Percentiles rank a stretch among this genome's conserved stretches.
phyloP scores from a whole-genome alignment of 192 early-diverging fungal genomes.

The Coemansia sp. region DNA sequence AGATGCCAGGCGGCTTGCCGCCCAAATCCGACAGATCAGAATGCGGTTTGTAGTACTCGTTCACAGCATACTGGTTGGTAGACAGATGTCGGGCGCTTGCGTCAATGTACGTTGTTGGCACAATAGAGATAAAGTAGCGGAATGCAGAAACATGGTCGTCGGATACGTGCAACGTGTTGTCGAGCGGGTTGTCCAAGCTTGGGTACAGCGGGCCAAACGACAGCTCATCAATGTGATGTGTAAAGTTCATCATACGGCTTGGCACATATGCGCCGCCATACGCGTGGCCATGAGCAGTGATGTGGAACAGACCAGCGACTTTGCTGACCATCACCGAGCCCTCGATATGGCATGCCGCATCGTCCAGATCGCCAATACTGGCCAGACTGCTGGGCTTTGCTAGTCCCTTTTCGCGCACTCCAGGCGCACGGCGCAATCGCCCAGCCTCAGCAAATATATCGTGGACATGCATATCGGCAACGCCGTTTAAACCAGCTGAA shows the following conservation, averaged over 20 bases:
- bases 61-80: constrained; percentile 96
- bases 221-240: constrained; percentile 87
- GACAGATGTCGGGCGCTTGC: constrained; percentile 54
- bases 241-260: constrained; percentile 81
- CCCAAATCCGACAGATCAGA: constrained; percentile 4
- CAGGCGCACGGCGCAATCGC: neutral
- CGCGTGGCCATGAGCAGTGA: constrained; percentile 88
- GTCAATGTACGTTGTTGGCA: constrained; percentile 79
- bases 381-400: neutral
- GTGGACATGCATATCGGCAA: constrained; percentile 23
- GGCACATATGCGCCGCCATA: constrained; percentile 67
- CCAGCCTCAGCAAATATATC: constrained; percentile 40
- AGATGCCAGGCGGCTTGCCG: constrained; percentile 60
- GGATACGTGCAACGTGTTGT: constrained; percentile 71
- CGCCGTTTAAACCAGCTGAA: neutral
- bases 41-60: constrained; percentile 62
- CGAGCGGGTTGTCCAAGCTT: constrained; percentile 82
- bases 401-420: neutral
- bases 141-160: constrained; percentile 66
- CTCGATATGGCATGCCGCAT: constrained; percentile 69
- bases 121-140: constrained; percentile 85
- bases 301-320: constrained; percentile 84
- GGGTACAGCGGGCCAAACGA: constrained; percentile 89
- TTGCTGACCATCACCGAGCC: constrained; percentile 78
- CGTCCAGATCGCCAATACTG: constrained; percentile 15